A percentile compares a stretch with the other conserved stretches of the same genome.
Conservation (phyloP, 441 rosid genomes). For the Erodium texanum region DNA sequence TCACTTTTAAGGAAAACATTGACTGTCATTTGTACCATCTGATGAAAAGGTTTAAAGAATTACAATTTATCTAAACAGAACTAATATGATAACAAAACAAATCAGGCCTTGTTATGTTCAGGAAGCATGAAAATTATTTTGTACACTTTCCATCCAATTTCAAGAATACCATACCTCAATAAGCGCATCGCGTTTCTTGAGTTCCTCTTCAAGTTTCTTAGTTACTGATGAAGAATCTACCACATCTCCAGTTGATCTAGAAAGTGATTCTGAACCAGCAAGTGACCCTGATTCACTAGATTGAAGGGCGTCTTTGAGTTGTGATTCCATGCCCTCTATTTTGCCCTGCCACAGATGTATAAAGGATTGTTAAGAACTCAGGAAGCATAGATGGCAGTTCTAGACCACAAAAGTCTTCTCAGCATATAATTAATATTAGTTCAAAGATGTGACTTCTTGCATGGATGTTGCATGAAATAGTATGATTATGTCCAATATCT, state of each 20-base stretch:
- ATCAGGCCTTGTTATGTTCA: neutral
- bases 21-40: neutral
- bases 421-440: neutral
- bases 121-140: neutral
- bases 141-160: slow-evolving; percentile 5
- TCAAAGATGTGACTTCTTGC: neutral
- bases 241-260: slow-evolving; percentile 42
- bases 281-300: slow-evolving; percentile 40
- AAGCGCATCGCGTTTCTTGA: slow-evolving; percentile 90
- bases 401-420: slow-evolving; percentile 10
- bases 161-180: slow-evolving; percentile 65
- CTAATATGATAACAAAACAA: neutral
- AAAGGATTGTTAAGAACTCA: slow-evolving; percentile 16
- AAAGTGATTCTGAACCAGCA: slow-evolving; percentile 36
- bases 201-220: slow-evolving; percentile 95
- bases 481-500: neutral
- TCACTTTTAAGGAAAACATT: neutral
- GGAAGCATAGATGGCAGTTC: slow-evolving; percentile 6
- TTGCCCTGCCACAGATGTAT: slow-evolving; percentile 41
- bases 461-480: neutral
- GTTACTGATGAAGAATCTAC: slow-evolving; percentile 67
- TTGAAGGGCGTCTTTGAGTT: slow-evolving; percentile 49
- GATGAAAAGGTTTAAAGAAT: neutral
- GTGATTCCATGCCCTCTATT: slow-evolving; percentile 57
- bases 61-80: neutral